Evolutionary conservation across 768 basidiomycete species (phyloP).

Genomic region (Leccinum aurantiacum): DNA sequence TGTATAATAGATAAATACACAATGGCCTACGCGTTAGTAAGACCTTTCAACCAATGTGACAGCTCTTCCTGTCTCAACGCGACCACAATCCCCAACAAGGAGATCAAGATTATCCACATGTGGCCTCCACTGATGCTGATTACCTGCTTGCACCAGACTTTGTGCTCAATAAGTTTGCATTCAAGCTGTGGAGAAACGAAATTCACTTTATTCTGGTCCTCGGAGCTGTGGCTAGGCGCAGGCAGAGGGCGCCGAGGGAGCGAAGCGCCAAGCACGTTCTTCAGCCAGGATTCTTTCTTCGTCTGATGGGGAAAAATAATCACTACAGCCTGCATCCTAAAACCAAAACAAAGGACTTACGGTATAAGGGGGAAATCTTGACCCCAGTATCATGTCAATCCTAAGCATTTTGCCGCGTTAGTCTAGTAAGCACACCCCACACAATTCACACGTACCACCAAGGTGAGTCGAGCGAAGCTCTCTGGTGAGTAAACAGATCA

Average conservation of each 20-base stretch:
- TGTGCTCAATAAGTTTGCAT: conserved; percentile 19
- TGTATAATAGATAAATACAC: background rate
- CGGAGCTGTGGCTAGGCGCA: conserved; percentile 3
- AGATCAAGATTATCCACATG: conserved; percentile 10
- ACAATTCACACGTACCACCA: conserved; percentile 25
- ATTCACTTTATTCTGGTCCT: conserved; percentile 18
- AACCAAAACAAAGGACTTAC: conserved; percentile 12
- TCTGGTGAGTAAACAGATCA: conserved; percentile 75
- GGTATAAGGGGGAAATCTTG: conserved; percentile 31
- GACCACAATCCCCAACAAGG: conserved; percentile 5
- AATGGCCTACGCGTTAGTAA: background rate
- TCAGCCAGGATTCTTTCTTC: conserved; percentile 29
- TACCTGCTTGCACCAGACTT: conserved; percentile 9
- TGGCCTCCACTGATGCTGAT: background rate
- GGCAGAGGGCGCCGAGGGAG: conserved; percentile 26
- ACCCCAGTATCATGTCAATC: conserved; percentile 28
- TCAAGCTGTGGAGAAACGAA: background rate
- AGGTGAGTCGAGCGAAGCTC: conserved; percentile 52
- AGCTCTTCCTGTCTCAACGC: conserved; percentile 7
- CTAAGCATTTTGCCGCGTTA: conserved; percentile 13
- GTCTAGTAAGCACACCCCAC: background rate
- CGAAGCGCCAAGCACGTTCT: conserved; percentile 7
- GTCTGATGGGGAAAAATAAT: conserved; percentile 6
- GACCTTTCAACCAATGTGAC: conserved; percentile 2
- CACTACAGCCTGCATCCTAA: background rate